Conservation (phyloP, 306 rosid species). For the Vigna reflexopilosa region DNA sequence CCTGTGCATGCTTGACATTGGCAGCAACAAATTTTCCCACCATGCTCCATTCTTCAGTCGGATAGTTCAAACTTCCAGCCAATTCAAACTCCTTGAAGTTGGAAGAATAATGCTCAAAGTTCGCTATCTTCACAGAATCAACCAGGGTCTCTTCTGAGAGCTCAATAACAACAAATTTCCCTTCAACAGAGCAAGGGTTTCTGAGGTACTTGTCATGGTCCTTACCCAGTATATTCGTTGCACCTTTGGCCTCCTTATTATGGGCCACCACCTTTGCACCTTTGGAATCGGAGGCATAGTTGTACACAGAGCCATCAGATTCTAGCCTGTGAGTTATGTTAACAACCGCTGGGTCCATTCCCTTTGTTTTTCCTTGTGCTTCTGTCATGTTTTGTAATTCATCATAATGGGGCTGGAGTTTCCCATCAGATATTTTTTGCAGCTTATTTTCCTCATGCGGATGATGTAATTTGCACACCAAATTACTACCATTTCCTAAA, state of each 20-base stretch:
- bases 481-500: slow-evolving; percentile 55
- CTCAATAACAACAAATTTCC: slow-evolving; percentile 80
- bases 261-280: slow-evolving; percentile 91
- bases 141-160: slow-evolving; percentile 86
- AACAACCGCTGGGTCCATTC: slow-evolving; percentile 43
- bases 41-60: slow-evolving; percentile 67
- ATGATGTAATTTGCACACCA: slow-evolving; percentile 61
- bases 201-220: slow-evolving; percentile 88
- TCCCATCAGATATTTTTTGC: slow-evolving; percentile 42
- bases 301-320: slow-evolving; percentile 78
- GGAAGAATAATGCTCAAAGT: slow-evolving; percentile 91
- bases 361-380: slow-evolving; percentile 51
- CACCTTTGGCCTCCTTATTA: slow-evolving; percentile 93
- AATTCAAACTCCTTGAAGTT: slow-evolving; percentile 80
- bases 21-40: slow-evolving; percentile 75
- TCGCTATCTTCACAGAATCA: slow-evolving; percentile 80
- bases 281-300: slow-evolving; percentile 89
- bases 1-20: slow-evolving; percentile 82
- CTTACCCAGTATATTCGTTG: slow-evolving; percentile 71
- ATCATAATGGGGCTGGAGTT: slow-evolving; percentile 52
- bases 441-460: slow-evolving; percentile 46
- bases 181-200: slow-evolving; percentile 86
- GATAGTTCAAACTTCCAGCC: slow-evolving; percentile 78
- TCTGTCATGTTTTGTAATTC: slow-evolving; percentile 56
- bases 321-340: slow-evolving; percentile 76